Evolutionary conservation across 306 rosid species (phyloP).

Genomic region (Bauhinia variegata): DNA sequence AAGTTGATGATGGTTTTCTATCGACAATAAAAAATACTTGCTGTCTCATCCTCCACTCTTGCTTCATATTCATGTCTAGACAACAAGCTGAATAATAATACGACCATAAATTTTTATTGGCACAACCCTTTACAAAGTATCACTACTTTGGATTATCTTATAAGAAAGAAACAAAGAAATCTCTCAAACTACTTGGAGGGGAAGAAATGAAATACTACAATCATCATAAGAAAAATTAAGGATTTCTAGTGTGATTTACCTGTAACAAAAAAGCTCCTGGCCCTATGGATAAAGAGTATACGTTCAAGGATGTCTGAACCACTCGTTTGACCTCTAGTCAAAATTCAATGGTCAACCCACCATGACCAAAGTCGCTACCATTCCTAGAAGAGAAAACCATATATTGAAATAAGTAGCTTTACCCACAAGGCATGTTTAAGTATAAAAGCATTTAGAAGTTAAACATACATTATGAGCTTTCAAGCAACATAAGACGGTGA

Average conservation of each 20-base stretch:
- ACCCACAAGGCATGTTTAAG: slow-evolving; percentile 19
- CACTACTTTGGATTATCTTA: slow-evolving; percentile 41
- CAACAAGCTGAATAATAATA: slow-evolving; percentile 36
- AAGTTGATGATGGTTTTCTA: slow-evolving; percentile 19
- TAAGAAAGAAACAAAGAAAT: slow-evolving; percentile 1
- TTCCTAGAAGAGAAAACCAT: slow-evolving; percentile 40
- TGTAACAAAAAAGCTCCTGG: slow-evolving; percentile 38
- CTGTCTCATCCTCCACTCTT: slow-evolving; percentile 5
- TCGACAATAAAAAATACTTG: slow-evolving; percentile 36
- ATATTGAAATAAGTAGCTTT: slow-evolving; percentile 26
- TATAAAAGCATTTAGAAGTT: slow-evolving; percentile 23
- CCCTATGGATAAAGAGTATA: slow-evolving; percentile 34
- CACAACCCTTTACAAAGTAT: slow-evolving; percentile 22
- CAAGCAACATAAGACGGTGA: too few species aligned
- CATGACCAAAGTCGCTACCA: slow-evolving; percentile 31
- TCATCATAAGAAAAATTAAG: slow-evolving; percentile 1
- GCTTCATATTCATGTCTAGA: slow-evolving; percentile 22
- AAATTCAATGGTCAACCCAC: slow-evolving; percentile 37
- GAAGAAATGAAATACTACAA: background rate
- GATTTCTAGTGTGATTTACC: too few species aligned
- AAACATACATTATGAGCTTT: slow-evolving; percentile 19
- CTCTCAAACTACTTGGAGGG: too few species aligned
- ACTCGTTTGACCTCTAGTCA: slow-evolving; percentile 29
- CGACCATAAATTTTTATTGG: slow-evolving; percentile 35
- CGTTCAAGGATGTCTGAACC: slow-evolving; percentile 41